Percentiles rank a stretch among this genome's conserved stretches.
Conservation (phyloP, 495 filamentous ascomycete genomes). For the Xylaria grammica region DNA sequence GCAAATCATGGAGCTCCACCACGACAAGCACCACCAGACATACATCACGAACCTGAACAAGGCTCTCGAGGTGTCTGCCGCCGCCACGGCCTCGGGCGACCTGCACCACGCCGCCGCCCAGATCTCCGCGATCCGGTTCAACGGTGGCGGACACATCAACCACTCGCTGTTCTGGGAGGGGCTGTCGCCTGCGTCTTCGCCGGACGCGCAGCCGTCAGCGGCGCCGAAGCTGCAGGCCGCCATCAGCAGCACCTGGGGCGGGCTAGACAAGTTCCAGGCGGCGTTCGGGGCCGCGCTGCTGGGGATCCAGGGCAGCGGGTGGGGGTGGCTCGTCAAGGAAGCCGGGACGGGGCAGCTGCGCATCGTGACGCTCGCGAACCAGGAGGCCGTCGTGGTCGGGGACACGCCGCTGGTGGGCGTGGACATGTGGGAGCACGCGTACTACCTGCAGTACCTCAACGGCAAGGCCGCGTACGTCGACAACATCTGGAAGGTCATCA, state of each 20-base stretch:
- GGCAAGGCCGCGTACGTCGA: conserved; percentile 98
- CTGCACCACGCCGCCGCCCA: conserved; percentile 63
- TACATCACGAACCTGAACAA: conserved; percentile 76
- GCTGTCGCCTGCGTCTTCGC: conserved; percentile 67
- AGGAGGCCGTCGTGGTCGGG: conserved; percentile 90
- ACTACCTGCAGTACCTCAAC: conserved; percentile 93
- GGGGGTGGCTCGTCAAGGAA: conserved; percentile 92
- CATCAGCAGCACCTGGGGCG: conserved; percentile 70
- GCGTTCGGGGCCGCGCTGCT: conserved; percentile 75
- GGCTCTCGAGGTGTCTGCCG: conserved; percentile 58
- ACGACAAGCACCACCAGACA: conserved; percentile 73
- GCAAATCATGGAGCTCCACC: conserved; percentile 93
- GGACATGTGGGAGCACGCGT: conserved; percentile 88
- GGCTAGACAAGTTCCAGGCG: conserved; percentile 73
- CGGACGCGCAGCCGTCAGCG: conserved; percentile 55
- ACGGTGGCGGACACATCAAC: conserved; percentile 91
- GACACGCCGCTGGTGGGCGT: conserved; percentile 88
- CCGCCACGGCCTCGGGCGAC: conserved; percentile 57
- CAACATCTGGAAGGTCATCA: conserved; percentile 96
- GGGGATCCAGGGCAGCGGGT: conserved; percentile 64
- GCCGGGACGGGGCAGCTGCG: conserved; percentile 71
- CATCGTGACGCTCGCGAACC: conserved; percentile 85
- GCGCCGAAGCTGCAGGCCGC: conserved; percentile 63
- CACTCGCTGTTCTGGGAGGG: conserved; percentile 95
- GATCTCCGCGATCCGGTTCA: conserved; percentile 85